Percentiles rank a stretch among this genome's conserved stretches.
These are phyloP conservation scores for Atalantia buxifolia DNA, from an alignment of 345 rosid species.

Conservation along the genomic window DNA sequence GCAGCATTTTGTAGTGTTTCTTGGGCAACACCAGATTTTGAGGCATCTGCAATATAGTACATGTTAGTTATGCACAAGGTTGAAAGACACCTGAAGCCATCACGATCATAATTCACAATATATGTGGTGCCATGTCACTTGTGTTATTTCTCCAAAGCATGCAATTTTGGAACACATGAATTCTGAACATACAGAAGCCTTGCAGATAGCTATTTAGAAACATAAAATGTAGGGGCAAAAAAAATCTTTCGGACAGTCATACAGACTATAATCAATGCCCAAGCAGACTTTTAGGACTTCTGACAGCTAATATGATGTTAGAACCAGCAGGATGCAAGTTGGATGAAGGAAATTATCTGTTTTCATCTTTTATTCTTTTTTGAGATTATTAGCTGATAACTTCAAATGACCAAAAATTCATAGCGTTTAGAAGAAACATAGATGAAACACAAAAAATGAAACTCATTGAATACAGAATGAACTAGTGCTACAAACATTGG, in stretches of 20 bases:
- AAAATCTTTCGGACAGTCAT: not conserved
- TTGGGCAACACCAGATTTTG: slow-evolving; percentile 76
- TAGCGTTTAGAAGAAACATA: not conserved
- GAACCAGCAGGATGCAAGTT: not conserved
- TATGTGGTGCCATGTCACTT: not conserved
- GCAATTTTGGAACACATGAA: not conserved
- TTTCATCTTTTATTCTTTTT: not conserved
- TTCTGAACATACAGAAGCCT: not conserved
- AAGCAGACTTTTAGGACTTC: not conserved
- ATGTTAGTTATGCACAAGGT: not conserved
- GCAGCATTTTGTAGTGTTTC: slow-evolving; percentile 67
- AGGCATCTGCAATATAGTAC: slow-evolving; percentile 57
- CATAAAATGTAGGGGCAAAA: not conserved
- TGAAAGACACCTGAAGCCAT: not conserved
- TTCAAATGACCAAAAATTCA: not conserved
- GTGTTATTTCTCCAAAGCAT: not conserved
- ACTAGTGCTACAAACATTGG: not conserved
- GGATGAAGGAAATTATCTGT: not conserved
- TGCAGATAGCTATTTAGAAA: not conserved
- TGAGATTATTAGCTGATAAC: not conserved
- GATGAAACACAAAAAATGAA: not conserved
- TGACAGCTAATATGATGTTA: not conserved
- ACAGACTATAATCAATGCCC: not conserved
- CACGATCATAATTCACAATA: not conserved
- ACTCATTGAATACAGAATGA: not conserved